Percentiles rank a stretch among this genome's conserved stretches.
Evolutionary conservation across 2,329 filamentous ascomycete genomes (phyloP).

Genomic region (Tolypocladium guangdongense): DNA sequence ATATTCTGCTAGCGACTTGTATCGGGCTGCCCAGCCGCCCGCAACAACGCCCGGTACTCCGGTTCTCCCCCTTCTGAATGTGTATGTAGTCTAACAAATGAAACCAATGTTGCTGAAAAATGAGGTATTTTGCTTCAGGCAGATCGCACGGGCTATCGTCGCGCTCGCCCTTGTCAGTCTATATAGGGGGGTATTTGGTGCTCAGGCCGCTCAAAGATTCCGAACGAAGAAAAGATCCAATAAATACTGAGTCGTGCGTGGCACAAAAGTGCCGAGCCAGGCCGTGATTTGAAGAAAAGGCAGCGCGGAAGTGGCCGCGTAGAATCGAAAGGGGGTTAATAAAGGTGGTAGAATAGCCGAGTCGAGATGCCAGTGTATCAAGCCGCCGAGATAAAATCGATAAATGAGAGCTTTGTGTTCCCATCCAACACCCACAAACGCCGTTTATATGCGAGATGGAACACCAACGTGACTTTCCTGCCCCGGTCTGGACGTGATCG

Average conservation of each 20-base stretch:
- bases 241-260: neutral
- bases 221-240: slow-evolving; percentile 4
- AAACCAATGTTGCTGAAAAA: slow-evolving; percentile 12
- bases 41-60: slow-evolving; percentile 13
- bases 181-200: slow-evolving; percentile 26
- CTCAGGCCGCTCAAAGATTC: slow-evolving; percentile 13
- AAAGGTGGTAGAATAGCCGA: slow-evolving; percentile 17
- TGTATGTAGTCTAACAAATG: slow-evolving; percentile 17
- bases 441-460: slow-evolving; percentile 9
- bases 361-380: slow-evolving; percentile 13
- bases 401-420: slow-evolving; percentile 6
- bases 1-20: slow-evolving; percentile 1
- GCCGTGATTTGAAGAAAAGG: neutral
- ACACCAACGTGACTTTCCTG: slow-evolving; percentile 4
- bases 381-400: slow-evolving; percentile 7
- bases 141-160: slow-evolving; percentile 12
- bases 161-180: slow-evolving; percentile 22
- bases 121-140: slow-evolving; percentile 17
- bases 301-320: neutral
- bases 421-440: slow-evolving; percentile 9
- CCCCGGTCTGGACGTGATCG: slow-evolving; percentile 10
- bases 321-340: slow-evolving; percentile 13
- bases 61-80: slow-evolving; percentile 8
- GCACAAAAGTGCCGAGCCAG: neutral
- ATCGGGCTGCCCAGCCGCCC: slow-evolving; percentile 4